Evolutionary conservation across 2,329 filamentous ascomycete species (phyloP), one percentile per base, ranked within the genome.

Genomic region (Lasiodiplodia hormozganensis): DNA sequence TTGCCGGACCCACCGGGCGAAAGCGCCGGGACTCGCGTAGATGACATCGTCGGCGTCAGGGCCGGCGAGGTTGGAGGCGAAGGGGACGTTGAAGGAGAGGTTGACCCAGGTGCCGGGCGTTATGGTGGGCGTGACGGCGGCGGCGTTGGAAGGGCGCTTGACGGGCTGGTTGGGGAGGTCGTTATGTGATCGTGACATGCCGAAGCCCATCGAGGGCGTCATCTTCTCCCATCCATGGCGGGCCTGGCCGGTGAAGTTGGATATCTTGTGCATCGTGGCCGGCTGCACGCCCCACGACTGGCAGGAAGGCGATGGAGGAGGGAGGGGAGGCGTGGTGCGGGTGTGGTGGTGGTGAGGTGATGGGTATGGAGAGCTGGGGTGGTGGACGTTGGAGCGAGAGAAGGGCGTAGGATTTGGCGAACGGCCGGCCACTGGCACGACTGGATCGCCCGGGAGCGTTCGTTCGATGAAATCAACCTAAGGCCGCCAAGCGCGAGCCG

Each of bases 11-110:
- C 96, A 99, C 79, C 93, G 90, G 73, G 95, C 88, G 72, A 97
- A 90, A 70, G 95, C 94, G 74, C 93, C 92, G 69, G 90, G 89
- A 71, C 92, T 97, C 71, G 95, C 94, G 82, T 97, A 95, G 70
- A 98, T 88, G 75, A 99, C 93, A 81, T 98, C 94, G 80, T 97
- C 94, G 73, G 92, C 92, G 76, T 98, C 94, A 71, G 96, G 96
- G 40, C 96, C 96, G 71, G 92, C 88, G 70, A 99, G 89, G 76
- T 95, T 95, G 72, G 93, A 97, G 74, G 94, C 90, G 82, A 98
- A 97, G 70, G 96, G 96, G 60, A 99, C 92, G 79, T 97, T 98
- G 89, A 99, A 98, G 72, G 93, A 95, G 79, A 97, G 91, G 81
- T 96, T 93, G 81, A 98, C 92, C 72, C 89, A 89, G 65, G 90